Conservation (phyloP, 2,329 filamentous ascomycete species). For the Claviceps pazoutovae region DNA sequence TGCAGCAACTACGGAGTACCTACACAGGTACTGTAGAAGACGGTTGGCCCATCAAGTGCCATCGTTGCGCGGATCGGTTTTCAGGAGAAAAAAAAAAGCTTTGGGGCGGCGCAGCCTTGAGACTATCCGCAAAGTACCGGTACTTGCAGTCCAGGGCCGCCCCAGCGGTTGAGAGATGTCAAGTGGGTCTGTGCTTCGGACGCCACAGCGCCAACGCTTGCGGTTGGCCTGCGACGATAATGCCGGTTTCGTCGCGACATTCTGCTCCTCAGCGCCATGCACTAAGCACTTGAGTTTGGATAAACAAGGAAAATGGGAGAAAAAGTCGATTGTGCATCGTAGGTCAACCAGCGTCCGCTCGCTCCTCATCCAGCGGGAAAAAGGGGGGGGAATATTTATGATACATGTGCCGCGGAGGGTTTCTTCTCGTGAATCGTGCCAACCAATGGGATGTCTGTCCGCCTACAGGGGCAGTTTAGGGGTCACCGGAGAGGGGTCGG, state of each 20-base stretch:
- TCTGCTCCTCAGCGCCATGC: too few relatives aligned
- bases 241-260: too few relatives aligned
- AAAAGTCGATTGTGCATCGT: too few relatives aligned
- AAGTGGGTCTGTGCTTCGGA: not conserved
- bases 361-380: too few relatives aligned
- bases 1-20: not conserved
- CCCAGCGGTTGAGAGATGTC: slow-evolving; percentile 8
- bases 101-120: slow-evolving; percentile 9
- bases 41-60: not conserved
- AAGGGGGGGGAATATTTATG: too few relatives aligned
- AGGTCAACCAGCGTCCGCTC: too few relatives aligned
- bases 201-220: not conserved
- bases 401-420: too few relatives aligned
- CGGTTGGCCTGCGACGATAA: too few relatives aligned
- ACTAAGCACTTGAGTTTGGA: too few relatives aligned
- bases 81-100: slow-evolving; percentile 6
- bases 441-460: slow-evolving; percentile 1
- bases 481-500: too few relatives aligned
- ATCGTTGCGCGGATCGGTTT: not conserved
- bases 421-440: not conserved
- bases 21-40: too few relatives aligned
- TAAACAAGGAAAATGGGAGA: too few relatives aligned
- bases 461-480: not conserved
- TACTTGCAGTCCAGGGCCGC: slow-evolving; percentile 2
- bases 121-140: slow-evolving; percentile 3